These are phyloP conservation scores for Lomentospora prolificans DNA, from an alignment of 2,329 filamentous ascomycete genomes.

Conservation along the genomic window DNA sequence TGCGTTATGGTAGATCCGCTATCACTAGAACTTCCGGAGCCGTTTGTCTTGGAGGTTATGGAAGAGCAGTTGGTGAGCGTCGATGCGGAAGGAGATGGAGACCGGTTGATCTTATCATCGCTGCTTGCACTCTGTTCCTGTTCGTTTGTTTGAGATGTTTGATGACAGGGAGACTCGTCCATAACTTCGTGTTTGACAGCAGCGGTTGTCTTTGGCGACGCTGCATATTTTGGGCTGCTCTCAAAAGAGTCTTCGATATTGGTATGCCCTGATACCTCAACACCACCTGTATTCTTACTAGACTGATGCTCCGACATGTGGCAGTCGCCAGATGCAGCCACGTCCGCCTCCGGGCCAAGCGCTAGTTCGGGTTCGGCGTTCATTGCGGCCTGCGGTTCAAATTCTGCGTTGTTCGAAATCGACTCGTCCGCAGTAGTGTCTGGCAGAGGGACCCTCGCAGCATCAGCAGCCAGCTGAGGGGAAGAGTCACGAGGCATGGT, in stretches of 20 bases:
- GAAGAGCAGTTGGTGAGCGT: conserved; percentile 18
- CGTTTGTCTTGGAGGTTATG: conserved; percentile 19
- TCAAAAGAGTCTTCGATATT: no score
- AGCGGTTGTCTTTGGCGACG: background rate
- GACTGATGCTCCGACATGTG: background rate
- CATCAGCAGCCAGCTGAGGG: background rate
- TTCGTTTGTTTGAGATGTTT: background rate
- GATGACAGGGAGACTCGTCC: background rate
- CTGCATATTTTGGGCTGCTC: background rate
- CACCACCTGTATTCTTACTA: background rate
- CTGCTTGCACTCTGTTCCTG: background rate
- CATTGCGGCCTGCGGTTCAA: background rate
- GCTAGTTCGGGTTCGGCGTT: background rate
- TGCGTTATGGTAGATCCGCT: conserved; percentile 31
- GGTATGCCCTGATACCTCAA: background rate
- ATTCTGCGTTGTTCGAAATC: background rate
- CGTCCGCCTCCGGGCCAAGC: background rate
- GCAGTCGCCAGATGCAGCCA: background rate
- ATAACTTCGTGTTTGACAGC: background rate
- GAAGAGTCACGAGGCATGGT: conserved; percentile 2
- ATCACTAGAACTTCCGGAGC: conserved; percentile 28
- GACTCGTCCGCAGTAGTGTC: background rate
- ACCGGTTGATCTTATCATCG: background rate
- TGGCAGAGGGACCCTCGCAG: background rate
- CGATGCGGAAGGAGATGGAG: background rate